These are phyloP conservation scores for Seiridium unicorne DNA, from an alignment of 2,329 filamentous ascomycete species.

Conservation along the genomic window DNA sequence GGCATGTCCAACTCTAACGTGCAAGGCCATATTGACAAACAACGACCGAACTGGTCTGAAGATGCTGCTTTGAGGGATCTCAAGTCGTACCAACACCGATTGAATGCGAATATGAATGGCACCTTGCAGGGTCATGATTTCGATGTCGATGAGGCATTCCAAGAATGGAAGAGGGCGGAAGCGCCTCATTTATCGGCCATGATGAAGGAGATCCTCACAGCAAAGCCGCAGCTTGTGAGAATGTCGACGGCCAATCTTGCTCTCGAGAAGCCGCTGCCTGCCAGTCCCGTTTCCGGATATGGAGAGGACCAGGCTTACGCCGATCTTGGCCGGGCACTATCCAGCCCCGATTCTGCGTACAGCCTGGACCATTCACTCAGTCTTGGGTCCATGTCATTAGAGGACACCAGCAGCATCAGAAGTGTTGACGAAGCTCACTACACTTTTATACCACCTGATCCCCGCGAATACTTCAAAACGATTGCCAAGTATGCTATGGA, in stretches of 20 bases:
- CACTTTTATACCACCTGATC: constrained; percentile 85
- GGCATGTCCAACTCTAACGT: constrained; percentile 75
- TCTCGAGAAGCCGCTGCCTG: constrained; percentile 57
- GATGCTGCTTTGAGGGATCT: constrained; percentile 87
- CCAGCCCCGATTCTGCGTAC: constrained; percentile 41
- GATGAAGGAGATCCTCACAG: constrained; percentile 87
- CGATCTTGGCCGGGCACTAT: constrained; percentile 51
- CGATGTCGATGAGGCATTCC: constrained; percentile 82
- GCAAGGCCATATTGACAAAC: constrained; percentile 82
- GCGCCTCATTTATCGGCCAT: constrained; percentile 84
- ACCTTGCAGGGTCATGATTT: constrained; percentile 85
- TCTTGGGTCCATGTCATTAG: constrained; percentile 64
- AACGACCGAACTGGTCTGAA: constrained; percentile 83
- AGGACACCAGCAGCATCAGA: constrained; percentile 49
- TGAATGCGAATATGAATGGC: constrained; percentile 75
- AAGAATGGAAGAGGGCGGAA: constrained; percentile 90
- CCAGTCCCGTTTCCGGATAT: constrained; percentile 47
- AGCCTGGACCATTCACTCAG: constrained; percentile 67
- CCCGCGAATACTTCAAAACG: constrained; percentile 78
- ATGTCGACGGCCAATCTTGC: constrained; percentile 55
- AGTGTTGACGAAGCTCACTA: constrained; percentile 67
- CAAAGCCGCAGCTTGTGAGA: constrained; percentile 82
- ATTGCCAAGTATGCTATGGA: constrained; percentile 76
- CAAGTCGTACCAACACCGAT: constrained; percentile 87
- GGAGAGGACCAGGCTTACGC: constrained; percentile 51